phyloP scores from a whole-genome alignment of 768 basidiomycete species.

The Lyophyllum semitale region DNA sequence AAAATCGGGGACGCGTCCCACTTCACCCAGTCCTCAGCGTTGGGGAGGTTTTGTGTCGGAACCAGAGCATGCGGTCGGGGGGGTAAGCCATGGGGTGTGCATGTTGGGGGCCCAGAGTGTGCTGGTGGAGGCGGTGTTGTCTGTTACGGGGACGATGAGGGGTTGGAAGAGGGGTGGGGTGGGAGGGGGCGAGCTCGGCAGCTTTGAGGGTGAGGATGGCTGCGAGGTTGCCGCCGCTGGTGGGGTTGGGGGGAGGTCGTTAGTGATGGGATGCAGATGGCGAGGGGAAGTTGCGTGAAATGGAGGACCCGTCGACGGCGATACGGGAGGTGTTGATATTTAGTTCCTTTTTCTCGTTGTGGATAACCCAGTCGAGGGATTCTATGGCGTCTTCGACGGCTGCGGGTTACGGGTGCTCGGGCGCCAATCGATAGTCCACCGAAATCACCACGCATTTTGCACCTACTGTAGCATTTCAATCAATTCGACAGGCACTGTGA shows the following conservation, averaged over 20 bases:
- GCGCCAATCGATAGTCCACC: conserved; percentile 75
- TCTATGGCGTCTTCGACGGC: conserved; percentile 73
- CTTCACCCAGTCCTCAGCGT: conserved; percentile 55
- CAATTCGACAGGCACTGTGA: too few relatives aligned
- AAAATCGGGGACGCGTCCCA: conserved; percentile 77
- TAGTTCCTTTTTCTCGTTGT: conserved; percentile 48
- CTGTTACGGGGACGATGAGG: conserved; percentile 70
- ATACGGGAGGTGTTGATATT: conserved; percentile 51
- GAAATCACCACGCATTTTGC: conserved; percentile 63
- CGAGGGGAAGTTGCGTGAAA: conserved; percentile 34
- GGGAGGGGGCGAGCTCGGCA: conserved; percentile 40
- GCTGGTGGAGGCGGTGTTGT: conserved; percentile 61
- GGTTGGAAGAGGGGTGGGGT: conserved; percentile 62
- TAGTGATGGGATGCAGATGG: not conserved
- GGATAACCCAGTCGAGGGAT: conserved; percentile 63
- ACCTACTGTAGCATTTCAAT: conserved; percentile 41
- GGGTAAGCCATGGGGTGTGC: conserved; percentile 56
- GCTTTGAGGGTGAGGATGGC: conserved; percentile 68
- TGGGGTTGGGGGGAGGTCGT: not conserved
- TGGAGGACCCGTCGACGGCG: conserved; percentile 75
- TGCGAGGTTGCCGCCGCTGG: conserved; percentile 71
- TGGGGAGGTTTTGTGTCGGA: conserved; percentile 65
- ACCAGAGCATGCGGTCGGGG: conserved; percentile 74
- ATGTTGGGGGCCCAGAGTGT: conserved; percentile 58
- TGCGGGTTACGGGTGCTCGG: conserved; percentile 69